Base-by-base conservation (phyloP, 257 asterid genomes). In the Lantana camara region DNA sequence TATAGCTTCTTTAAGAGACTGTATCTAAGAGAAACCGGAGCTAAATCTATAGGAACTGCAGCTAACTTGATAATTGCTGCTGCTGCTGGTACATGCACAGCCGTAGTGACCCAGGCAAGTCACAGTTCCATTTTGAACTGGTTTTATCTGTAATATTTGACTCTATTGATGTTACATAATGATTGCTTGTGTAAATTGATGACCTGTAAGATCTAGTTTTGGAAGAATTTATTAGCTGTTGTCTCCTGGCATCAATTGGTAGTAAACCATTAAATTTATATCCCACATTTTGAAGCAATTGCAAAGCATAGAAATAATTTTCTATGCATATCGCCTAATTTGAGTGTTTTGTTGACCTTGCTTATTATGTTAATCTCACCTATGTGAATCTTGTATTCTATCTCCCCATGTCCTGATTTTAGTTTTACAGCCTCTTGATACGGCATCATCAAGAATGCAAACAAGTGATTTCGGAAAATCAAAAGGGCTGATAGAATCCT, bases 381-480 rank as follows among this genome's bases (percentile, higher is more conserved):
- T 1, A 29, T 60, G 27, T 56, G 62, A 42, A 50, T 45, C 49
- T 1, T 60, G 38, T 45, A 16, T 59, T 30, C 62, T 77, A 17
- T 47, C 71, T 35, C 73, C n/a, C n/a, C 54, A 48, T 24, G 29
- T 54, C 69, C 61, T 53, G 53, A 70, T 68, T 71, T 40, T 76
- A 75, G 62, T 67, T 68, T 62, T 60, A 45, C 91, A 92, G 98
- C 97, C 97, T 37, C 91, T 92, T 57, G 98, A 92, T 77, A 92
- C 98, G 55, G 95, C 90, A 70, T 72, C 98, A 55, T 87, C 98
- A 42, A 89, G 84, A 75, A 92, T 92, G 98, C 98, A 92, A 81
- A 89, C 95, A 45, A 87, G 97, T 79, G 89, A 79, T 6, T 92
- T 92, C 67, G 98, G 97, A 57, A 87, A 89, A 80, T 87, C 98